Percentiles rank a stretch among this genome's conserved stretches.
These are phyloP conservation scores for Dictyophora rubrovolvata DNA, from an alignment of 768 basidiomycete species.

Conservation along the genomic window DNA sequence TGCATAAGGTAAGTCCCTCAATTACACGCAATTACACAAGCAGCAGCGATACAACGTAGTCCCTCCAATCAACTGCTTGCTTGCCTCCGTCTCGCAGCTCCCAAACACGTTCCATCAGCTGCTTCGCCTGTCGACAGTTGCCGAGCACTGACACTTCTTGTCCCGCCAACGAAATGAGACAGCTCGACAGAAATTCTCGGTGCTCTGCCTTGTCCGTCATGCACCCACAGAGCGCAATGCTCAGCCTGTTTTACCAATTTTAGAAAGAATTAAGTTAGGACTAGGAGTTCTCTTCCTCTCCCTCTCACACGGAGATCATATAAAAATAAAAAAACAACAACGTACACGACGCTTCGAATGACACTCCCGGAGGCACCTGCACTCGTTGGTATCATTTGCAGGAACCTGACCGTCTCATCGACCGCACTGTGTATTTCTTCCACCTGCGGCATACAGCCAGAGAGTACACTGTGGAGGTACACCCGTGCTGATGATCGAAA, in stretches of 20 bases:
- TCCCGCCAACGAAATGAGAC: conserved; percentile 32
- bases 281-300: no score
- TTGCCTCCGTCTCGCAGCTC: conserved; percentile 22
- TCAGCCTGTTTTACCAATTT: conserved; percentile 22
- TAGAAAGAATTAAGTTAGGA: neutral
- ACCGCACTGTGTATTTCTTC: conserved; percentile 51
- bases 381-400: conserved; percentile 29
- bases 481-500: conserved; percentile 69
- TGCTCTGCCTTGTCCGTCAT: conserved; percentile 44
- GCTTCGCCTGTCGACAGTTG: conserved; percentile 47
- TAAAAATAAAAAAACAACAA: neutral
- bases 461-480: conserved; percentile 69
- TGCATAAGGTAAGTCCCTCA: neutral
- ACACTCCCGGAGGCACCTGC: conserved; percentile 39
- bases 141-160: conserved; percentile 49
- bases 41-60: conserved; percentile 40
- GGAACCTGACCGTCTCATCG: conserved; percentile 39
- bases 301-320: no score
- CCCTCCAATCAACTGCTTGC: conserved; percentile 51
- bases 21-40: conserved; percentile 36
- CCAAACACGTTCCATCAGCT: conserved; percentile 55
- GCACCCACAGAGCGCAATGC: conserved; percentile 63
- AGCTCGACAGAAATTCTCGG: conserved; percentile 29
- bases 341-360: conserved; percentile 61
- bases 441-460: conserved; percentile 58